Evolutionary conservation across 2,329 filamentous ascomycete species (phyloP).

Genomic region (Colletotrichum karsti): DNA sequence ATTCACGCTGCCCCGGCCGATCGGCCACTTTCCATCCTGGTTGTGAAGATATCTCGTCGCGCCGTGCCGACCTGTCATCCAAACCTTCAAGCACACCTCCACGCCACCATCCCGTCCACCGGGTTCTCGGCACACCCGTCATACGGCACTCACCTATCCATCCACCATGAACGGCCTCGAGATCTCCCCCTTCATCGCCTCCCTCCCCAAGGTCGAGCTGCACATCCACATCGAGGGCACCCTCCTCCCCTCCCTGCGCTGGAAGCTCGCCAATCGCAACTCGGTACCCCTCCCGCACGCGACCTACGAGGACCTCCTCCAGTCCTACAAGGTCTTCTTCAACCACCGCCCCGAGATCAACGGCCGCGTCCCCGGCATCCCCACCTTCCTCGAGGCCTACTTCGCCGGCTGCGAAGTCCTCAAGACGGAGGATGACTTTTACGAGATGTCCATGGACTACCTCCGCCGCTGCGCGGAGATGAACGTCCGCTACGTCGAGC

Average conservation of each 20-base stretch:
- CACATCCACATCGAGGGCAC: constrained; percentile 84
- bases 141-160: too few species aligned
- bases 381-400: constrained; percentile 76
- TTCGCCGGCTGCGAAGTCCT: constrained; percentile 80
- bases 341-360: constrained; percentile 48
- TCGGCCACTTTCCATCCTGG: background rate
- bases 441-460: constrained; percentile 77
- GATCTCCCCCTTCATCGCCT: constrained; percentile 60
- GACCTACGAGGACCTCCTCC: constrained; percentile 65
- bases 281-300: constrained; percentile 73
- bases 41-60: background rate
- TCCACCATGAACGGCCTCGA: constrained; percentile 38
- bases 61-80: too few species aligned
- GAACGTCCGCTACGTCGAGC: constrained; percentile 77
- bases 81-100: too few species aligned
- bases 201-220: constrained; percentile 82
- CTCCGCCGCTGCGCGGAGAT: constrained; percentile 70
- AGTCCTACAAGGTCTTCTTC: constrained; percentile 62
- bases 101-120: too few species aligned
- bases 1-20: background rate
- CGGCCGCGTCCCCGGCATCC: constrained; percentile 38
- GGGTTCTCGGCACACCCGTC: too few species aligned
- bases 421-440: constrained; percentile 72
- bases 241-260: constrained; percentile 74
- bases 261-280: constrained; percentile 69